Conservation (phyloP, 148 eudicot species). For the Rhododendron molle region DNA sequence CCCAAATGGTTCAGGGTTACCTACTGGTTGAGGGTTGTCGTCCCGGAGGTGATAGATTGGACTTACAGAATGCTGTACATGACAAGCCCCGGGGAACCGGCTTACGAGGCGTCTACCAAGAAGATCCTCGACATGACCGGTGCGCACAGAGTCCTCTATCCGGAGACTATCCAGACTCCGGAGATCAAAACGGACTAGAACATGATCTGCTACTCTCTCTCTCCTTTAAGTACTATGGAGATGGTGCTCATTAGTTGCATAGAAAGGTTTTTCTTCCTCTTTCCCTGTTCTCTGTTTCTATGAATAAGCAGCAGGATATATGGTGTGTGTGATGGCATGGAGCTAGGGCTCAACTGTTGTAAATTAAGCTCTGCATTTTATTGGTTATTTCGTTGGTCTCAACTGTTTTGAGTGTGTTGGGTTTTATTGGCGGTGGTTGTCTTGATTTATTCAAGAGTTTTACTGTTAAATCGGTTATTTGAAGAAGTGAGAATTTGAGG, state of each 20-base stretch:
- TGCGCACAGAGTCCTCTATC: conserved; percentile 37
- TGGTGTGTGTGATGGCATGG: neutral
- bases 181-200: conserved; percentile 24
- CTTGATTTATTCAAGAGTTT: too few relatives aligned
- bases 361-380: neutral
- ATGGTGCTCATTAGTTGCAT: neutral
- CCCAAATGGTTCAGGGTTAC: conserved; percentile 56
- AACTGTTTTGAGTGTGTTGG: neutral
- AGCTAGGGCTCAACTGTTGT: neutral
- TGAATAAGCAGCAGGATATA: neutral
- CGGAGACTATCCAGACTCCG: conserved; percentile 30
- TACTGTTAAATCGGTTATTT: too few relatives aligned
- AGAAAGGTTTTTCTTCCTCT: neutral
- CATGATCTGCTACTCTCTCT: neutral
- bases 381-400: neutral
- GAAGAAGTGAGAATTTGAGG: too few relatives aligned
- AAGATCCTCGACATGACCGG: conserved; percentile 46
- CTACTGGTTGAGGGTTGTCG: conserved; percentile 30
- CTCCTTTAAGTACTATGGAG: neutral
- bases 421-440: neutral
- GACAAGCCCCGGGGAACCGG: conserved; percentile 36
- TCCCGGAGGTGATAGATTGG: conserved; percentile 56
- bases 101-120: conserved; percentile 41
- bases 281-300: neutral
- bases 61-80: conserved; percentile 22